Percentiles rank a stretch among this genome's conserved stretches.
Evolutionary conservation across 148 eudicot genomes (phyloP).

Genomic region (Camellia lanceoleosa): DNA sequence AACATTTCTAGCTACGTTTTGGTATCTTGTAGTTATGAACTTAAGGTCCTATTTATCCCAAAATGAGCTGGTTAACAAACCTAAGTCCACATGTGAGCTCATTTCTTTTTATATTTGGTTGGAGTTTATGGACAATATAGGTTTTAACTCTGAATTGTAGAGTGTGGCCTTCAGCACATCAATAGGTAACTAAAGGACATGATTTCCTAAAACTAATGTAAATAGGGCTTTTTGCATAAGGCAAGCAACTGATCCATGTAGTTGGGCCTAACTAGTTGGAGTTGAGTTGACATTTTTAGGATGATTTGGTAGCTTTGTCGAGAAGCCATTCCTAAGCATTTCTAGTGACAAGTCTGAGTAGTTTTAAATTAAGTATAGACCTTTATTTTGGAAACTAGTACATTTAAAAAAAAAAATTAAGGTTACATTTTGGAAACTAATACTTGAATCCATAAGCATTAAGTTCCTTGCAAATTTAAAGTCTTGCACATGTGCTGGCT

Average conservation of each 20-base stretch:
- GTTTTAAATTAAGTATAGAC: background rate
- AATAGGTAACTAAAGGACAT: background rate
- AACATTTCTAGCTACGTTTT: background rate
- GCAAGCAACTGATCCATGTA: background rate
- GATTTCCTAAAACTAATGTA: background rate
- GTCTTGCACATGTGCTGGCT: background rate
- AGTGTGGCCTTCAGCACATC: background rate
- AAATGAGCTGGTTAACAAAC: background rate
- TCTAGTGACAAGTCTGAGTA: background rate
- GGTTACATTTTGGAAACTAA: background rate
- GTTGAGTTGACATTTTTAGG: background rate
- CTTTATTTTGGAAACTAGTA: background rate
- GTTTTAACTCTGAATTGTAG: background rate
- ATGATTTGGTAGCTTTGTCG: background rate
- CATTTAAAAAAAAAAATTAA: background rate
- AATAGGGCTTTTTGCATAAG: background rate
- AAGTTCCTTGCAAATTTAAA: background rate
- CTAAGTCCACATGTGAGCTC: background rate
- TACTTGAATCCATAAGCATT: background rate
- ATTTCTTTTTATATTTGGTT: background rate
- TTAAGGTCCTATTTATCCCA: background rate
- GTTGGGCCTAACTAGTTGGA: background rate
- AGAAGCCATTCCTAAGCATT: background rate
- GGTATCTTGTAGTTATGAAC: background rate
- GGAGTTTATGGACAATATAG: background rate